These are phyloP conservation scores for Geotrichum fermentans DNA, from an alignment of 1,139 yeast genomes.

Conservation along the genomic window DNA sequence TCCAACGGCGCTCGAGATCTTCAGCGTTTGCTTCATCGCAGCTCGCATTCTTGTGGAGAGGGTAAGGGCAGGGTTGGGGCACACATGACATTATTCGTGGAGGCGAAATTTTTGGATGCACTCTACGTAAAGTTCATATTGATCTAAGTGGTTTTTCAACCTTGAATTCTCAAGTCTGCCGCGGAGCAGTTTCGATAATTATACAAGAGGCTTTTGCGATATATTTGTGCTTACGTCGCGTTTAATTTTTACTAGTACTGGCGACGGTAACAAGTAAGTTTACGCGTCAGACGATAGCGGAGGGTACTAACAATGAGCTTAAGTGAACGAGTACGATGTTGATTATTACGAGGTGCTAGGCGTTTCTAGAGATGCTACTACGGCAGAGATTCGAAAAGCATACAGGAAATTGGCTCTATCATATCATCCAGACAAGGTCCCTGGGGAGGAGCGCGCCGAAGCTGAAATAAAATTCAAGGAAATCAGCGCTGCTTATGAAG, in stretches of 20 bases:
- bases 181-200: too few relatives aligned
- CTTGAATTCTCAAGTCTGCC: too few relatives aligned
- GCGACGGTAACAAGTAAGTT: too few relatives aligned
- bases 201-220: too few relatives aligned
- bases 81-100: neutral
- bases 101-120: neutral
- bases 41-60: too few relatives aligned
- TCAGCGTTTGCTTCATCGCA: too few relatives aligned
- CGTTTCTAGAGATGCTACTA: conserved; percentile 55
- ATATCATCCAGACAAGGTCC: conserved; percentile 78
- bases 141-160: too few relatives aligned
- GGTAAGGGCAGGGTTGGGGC: neutral
- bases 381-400: conserved; percentile 67
- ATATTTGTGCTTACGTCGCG: too few relatives aligned
- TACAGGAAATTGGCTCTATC: conserved; percentile 67
- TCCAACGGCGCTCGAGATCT: too few relatives aligned
- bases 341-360: conserved; percentile 67
- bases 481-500: conserved; percentile 72
- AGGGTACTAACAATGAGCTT: neutral
- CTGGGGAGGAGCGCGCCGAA: conserved; percentile 54
- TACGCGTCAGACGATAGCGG: too few relatives aligned
- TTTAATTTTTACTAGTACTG: too few relatives aligned
- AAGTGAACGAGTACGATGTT: conserved; percentile 21
- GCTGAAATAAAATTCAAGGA: conserved; percentile 74
- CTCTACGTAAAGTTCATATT: too few relatives aligned